These are phyloP conservation scores for Amphichorda felina DNA, from an alignment of 2,329 filamentous ascomycete genomes.

Conservation along the genomic window DNA sequence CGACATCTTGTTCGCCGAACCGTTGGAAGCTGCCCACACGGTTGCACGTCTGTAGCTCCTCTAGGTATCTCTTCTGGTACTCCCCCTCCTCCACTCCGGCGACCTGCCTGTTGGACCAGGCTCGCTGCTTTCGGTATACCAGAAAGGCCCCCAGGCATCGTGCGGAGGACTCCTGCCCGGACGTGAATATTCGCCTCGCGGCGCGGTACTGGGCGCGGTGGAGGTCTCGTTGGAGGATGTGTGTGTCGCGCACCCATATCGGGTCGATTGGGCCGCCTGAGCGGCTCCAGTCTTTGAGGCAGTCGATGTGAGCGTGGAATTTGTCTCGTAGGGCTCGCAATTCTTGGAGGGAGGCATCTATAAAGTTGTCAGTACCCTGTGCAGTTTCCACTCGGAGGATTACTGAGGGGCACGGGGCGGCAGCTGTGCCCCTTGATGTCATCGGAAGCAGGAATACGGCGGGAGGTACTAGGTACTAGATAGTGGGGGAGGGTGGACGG, in stretches of 20 bases:
- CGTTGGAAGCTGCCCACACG: constrained; percentile 42
- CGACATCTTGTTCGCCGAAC: constrained; percentile 40
- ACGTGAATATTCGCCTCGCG: constrained; percentile 41
- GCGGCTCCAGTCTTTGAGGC: constrained; percentile 42
- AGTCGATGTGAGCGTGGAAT: constrained; percentile 34
- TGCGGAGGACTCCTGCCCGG: constrained; percentile 31
- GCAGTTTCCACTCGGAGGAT: too few species aligned
- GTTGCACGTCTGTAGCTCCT: constrained; percentile 40
- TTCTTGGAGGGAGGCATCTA: constrained; percentile 41
- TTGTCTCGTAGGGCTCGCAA: constrained; percentile 30
- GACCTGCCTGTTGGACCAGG: constrained; percentile 12
- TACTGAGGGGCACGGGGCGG: too few species aligned
- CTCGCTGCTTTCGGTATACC: constrained; percentile 36
- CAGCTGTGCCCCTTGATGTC: not conserved
- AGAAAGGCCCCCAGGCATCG: constrained; percentile 46
- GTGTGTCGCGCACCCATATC: constrained; percentile 42
- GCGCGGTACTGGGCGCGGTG: constrained; percentile 47
- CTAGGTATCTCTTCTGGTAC: constrained; percentile 25
- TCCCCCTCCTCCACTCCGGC: constrained; percentile 16
- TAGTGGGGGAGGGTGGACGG: not conserved
- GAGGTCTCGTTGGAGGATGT: constrained; percentile 33
- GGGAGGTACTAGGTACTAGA: not conserved
- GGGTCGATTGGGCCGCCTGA: constrained; percentile 43
- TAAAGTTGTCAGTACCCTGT: not conserved
- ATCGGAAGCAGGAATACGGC: not conserved